Evolutionary conservation across 2,329 filamentous ascomycete genomes (phyloP).

Genomic region (Exophiala sp.): DNA sequence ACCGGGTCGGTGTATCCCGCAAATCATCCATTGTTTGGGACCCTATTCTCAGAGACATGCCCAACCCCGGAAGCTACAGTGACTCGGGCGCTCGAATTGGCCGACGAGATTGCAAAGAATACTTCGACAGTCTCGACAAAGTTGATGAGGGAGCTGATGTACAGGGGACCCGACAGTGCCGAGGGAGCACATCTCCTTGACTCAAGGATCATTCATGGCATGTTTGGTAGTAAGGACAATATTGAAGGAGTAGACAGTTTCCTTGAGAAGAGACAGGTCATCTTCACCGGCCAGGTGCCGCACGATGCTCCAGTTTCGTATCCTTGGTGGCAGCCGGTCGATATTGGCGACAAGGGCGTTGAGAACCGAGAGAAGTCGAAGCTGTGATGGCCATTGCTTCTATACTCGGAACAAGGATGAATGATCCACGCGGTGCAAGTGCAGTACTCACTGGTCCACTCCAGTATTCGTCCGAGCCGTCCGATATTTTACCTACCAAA

Average conservation of each 20-base stretch:
- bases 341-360: slow-evolving; percentile 33
- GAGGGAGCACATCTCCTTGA: slow-evolving; percentile 68
- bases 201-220: slow-evolving; percentile 37
- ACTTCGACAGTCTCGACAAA: slow-evolving; percentile 59
- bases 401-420: too few relatives aligned
- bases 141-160: slow-evolving; percentile 68
- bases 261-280: slow-evolving; percentile 59
- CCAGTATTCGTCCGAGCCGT: too few relatives aligned
- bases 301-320: slow-evolving; percentile 54
- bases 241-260: slow-evolving; percentile 64
- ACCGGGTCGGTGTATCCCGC: slow-evolving; percentile 57
- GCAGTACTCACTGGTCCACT: too few relatives aligned
- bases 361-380: slow-evolving; percentile 20
- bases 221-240: slow-evolving; percentile 51
- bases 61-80: slow-evolving; percentile 55
- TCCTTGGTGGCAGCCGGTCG: slow-evolving; percentile 62
- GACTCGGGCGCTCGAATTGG: slow-evolving; percentile 58
- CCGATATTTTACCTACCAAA: neutral
- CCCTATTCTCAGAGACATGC: slow-evolving; percentile 62
- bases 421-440: too few relatives aligned
- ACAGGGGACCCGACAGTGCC: slow-evolving; percentile 46
- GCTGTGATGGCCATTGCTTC: slow-evolving; percentile 4
- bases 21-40: slow-evolving; percentile 46
- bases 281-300: slow-evolving; percentile 57
- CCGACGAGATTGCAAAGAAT: slow-evolving; percentile 60